phyloP scores from a whole-genome alignment of 1,284 basidiomycete genomes.

The Schizophyllum amplum region DNA sequence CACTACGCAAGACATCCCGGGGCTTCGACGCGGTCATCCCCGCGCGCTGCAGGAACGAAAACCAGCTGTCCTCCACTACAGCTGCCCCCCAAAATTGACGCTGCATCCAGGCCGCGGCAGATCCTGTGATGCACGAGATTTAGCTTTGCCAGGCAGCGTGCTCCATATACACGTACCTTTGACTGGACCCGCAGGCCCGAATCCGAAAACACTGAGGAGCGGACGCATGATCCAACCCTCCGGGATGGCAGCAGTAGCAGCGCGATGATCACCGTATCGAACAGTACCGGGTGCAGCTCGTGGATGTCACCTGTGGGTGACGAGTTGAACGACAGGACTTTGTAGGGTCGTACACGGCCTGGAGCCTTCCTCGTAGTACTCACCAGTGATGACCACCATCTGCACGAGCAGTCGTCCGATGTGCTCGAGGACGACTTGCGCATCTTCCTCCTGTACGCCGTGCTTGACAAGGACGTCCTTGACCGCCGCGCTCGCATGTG shows the following conservation, averaged over 20 bases:
- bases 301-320: conserved; percentile 12
- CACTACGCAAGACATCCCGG: no score
- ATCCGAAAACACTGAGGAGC: conserved; percentile 19
- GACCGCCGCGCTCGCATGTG: conserved; percentile 16
- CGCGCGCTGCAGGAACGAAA: conserved; percentile 13
- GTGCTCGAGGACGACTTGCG: conserved; percentile 14
- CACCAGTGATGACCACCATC: no score
- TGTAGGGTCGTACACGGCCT: no score
- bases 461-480: conserved; percentile 12
- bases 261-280: conserved; percentile 14
- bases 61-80: conserved; percentile 16
- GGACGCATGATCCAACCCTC: conserved; percentile 16
- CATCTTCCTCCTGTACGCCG: conserved; percentile 15
- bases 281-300: conserved; percentile 17
- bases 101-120: conserved; percentile 18
- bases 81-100: conserved; percentile 15
- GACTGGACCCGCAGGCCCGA: conserved; percentile 16
- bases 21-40: no score
- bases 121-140: no score
- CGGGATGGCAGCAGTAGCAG: conserved; percentile 12
- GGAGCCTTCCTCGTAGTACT: no score
- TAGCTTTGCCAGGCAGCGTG: no score
- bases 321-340: not conserved
- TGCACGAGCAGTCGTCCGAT: conserved; percentile 15
- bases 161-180: conserved; percentile 20